Conservation (phyloP, 177 flowering plant genomes). For the Vitis hybrid region DNA sequence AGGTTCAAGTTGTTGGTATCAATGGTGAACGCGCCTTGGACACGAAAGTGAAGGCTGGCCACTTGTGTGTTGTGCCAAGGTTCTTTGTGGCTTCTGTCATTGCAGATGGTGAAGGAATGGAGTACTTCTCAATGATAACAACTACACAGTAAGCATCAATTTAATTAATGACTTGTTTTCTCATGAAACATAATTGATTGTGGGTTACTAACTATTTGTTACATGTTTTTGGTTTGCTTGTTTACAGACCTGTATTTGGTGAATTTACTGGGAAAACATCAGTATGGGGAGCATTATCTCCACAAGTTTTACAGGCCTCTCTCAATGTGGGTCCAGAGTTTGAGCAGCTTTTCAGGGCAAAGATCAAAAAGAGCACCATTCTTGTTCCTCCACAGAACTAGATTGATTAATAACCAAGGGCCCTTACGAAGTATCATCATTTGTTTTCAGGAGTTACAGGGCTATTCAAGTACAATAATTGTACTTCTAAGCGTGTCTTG, state of each 20-base stretch:
- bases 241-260: conserved; percentile 30
- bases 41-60: conserved; percentile 26
- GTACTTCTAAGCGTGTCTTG: no score
- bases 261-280: conserved; percentile 31
- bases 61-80: conserved; percentile 43
- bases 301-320: conserved; percentile 27
- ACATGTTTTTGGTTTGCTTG: not conserved
- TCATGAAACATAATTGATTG: no score
- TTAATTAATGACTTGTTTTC: not conserved
- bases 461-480: no score
- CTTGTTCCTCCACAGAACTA: not conserved
- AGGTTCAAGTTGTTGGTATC: conserved; percentile 36
- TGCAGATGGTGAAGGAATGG: conserved; percentile 48
- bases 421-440: no score
- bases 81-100: conserved; percentile 28
- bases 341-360: conserved; percentile 17
- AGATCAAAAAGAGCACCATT: conserved; percentile 2
- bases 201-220: not conserved
- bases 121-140: conserved; percentile 40
- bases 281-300: conserved; percentile 29
- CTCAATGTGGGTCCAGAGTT: conserved; percentile 27
- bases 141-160: conserved; percentile 25
- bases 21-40: conserved; percentile 32
- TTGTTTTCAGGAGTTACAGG: no score
- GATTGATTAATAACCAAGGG: no score